Base-by-base conservation (phyloP, 495 filamentous ascomycete genomes). In the Podospora australis region DNA sequence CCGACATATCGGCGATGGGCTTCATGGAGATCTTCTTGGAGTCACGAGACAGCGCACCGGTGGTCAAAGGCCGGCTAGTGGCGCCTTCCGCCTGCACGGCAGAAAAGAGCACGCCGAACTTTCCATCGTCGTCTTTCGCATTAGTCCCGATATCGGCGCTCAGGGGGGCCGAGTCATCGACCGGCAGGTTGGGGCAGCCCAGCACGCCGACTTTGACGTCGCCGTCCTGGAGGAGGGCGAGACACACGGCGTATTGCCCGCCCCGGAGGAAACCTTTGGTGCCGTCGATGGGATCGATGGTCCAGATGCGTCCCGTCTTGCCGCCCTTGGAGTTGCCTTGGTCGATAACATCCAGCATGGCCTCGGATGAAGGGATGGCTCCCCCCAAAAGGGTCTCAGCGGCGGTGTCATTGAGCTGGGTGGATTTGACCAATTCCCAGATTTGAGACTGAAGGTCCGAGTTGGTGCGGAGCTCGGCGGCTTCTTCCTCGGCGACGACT, bases 241-340 rank as follows among this genome's bases (percentile, higher is more conserved):
- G 77, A 64, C 90, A 95, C 23, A 99, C 88, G 19, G 92, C 92
- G 62, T 99, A 99, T 69, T 99, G 92, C 14, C 88, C 92, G n/a
- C 94, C 94, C 40, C 92, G 78, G 43, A 99, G 73, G 70, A 99
- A 99, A 21, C 92, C 92, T 67, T 94, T 92, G 46, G 92, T 99
- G 38, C 92, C 92, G 66, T 99, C 92, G 49, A 99, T 95, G 29
- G 92, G 92, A 68, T 99, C 92, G 39, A 99, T 75, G 16, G 92
- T 87, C 92, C 92, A 99, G 67, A 96, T 88, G 50, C 92, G 77
- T 21, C 92, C 92, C 55, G 77, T 78, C 39, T 73, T 54, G 16
- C 92, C 92, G 50, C 94, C 92, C 34, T 77, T 66, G 59, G 85
- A 89, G 50, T 83, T 84, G 32, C 92, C 92, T 40, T 72, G 69